Evolutionary conservation across 75 land plant species (phyloP), one percentile per base, ranked within the genome.

Genomic region (Cryptomeria japonica): DNA sequence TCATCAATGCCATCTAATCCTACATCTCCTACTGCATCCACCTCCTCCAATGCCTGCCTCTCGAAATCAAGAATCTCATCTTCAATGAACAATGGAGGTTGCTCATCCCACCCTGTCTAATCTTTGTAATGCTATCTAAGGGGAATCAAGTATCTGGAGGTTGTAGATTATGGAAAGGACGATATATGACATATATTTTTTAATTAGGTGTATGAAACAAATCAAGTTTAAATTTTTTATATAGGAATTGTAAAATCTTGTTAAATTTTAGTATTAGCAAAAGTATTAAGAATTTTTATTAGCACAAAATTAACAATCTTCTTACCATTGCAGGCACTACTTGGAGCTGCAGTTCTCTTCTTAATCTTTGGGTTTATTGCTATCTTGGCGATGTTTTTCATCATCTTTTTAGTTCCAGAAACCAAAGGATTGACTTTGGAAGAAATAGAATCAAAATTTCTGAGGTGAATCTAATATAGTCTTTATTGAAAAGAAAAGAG

Each of bases 341-440:
- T 97, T 41, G 98, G 99, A 47, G 93, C 95, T 49, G 93, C 96
- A 68, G n/a, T 84, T 36, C 87, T 97, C 41, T 97, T 97, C 72
- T 91, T 91, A 53, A 84, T 86, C 8, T 97, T 97, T 86, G 98
- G 98, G 7, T 86, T 90, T 10, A 92, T 97, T 70, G 93, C 95
- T 13, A 37, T 97, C 14, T 22, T 92, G 55, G 93, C 99, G 6
- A 91, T 97, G 25, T 28, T 91, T 32, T 97, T 97, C 93, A 94
- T 96, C 55, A 91, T 94, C 68, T 93, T 92, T 82, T 4, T 94
- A 19, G 93, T 97, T 8, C 99, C 99, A 18, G 99, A 97, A 90
- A 97, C 99, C 37, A 97, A 96, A 83, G 99, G 99, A 28, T 90
- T 97, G 19, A 96, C 91, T 49, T 88, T 97, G 13, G 99, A 97